phyloP scores from a whole-genome alignment of 495 filamentous ascomycete species.

The Thermochaetoides thermophila region DNA sequence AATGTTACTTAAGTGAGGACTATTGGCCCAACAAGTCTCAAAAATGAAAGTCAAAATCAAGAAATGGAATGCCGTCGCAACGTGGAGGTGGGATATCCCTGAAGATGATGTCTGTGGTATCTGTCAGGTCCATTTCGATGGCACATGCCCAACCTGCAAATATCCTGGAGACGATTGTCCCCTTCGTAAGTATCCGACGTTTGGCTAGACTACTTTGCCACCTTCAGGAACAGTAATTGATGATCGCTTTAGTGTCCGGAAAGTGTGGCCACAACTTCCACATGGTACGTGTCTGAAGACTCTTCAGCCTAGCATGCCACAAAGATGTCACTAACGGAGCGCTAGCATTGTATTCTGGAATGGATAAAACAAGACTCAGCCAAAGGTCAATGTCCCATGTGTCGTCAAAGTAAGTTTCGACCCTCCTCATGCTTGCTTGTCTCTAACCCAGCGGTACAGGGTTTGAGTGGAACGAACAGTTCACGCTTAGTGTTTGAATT shows the following conservation, averaged over 20 bases:
- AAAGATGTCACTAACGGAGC: too few relatives aligned
- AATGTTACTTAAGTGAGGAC: too few relatives aligned
- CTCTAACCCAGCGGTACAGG: conserved; percentile 24
- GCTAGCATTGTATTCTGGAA: conserved; percentile 81
- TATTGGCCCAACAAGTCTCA: too few relatives aligned
- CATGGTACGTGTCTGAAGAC: conserved; percentile 76
- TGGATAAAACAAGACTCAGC: conserved; percentile 93
- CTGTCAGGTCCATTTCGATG: conserved; percentile 94
- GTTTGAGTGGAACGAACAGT: conserved; percentile 48
- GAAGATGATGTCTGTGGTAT: conserved; percentile 98
- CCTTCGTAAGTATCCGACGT: conserved; percentile 69
- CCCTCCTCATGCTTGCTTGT: background rate
- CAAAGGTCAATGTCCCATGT: conserved; percentile 95
- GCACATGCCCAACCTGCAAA: conserved; percentile 94
- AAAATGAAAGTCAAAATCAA: conserved; percentile 91
- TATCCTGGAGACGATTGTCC: conserved; percentile 94
- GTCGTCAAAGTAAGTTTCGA: conserved; percentile 76
- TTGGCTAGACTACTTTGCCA: too few relatives aligned
- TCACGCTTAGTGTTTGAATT: too few relatives aligned
- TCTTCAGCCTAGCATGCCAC: background rate
- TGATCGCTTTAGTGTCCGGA: conserved; percentile 53
- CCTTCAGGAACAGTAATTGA: too few relatives aligned
- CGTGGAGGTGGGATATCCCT: conserved; percentile 95
- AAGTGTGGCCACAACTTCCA: conserved; percentile 96
- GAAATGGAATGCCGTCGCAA: conserved; percentile 83